A percentile compares a stretch with the other conserved stretches of the same genome.
Conservation (phyloP, 306 rosid genomes). For the Echinosophora koreensis region DNA sequence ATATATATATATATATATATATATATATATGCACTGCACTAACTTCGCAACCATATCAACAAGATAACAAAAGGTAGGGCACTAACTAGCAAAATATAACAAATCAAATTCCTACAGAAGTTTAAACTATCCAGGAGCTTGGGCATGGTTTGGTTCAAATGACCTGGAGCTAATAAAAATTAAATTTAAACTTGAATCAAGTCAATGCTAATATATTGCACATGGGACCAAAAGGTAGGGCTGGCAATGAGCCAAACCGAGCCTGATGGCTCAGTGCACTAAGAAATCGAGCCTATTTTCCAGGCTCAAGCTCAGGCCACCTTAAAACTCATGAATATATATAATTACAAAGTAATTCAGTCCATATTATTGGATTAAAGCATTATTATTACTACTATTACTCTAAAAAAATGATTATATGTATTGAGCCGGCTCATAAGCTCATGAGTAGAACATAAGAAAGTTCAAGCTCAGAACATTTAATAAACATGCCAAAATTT, state of each 20-base stretch:
- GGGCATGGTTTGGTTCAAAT: background rate
- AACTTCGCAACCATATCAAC: slow-evolving; percentile 1
- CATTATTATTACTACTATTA: no score
- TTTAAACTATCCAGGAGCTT: background rate
- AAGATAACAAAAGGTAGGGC: background rate
- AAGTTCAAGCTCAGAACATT: no score
- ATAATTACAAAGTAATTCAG: no score
- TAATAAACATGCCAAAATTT: background rate
- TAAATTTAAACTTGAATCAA: slow-evolving; percentile 19
- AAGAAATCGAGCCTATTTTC: background rate
- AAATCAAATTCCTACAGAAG: slow-evolving; percentile 12
- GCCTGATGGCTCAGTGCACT: background rate
- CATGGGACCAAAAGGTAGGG: no score
- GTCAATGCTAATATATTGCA: background rate
- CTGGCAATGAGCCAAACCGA: no score
- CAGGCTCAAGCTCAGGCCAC: background rate
- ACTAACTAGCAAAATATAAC: background rate
- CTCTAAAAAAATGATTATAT: no score
- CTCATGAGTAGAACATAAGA: no score
- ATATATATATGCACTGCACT: background rate
- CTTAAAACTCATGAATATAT: no score
- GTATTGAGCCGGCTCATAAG: no score
- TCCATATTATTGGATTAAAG: no score
- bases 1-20: no score
- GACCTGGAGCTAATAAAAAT: background rate